phyloP scores from a whole-genome alignment of 345 rosid genomes.

The Isatis tinctoria region DNA sequence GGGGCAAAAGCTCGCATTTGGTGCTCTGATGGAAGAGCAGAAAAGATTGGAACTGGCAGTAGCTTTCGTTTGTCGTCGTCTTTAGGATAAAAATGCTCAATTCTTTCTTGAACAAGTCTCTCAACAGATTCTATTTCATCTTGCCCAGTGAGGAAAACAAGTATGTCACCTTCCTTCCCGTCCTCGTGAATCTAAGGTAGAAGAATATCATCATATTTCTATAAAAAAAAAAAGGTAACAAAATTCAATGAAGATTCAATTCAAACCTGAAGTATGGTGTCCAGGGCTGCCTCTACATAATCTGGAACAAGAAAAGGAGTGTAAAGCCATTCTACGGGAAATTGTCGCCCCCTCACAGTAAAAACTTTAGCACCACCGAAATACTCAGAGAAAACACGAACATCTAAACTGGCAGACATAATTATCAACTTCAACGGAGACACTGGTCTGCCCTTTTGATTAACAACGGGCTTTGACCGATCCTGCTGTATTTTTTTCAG shows the following conservation, averaged over 20 bases:
- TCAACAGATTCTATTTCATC: constrained; percentile 93
- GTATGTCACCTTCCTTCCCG: constrained; percentile 81
- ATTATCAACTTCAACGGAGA: constrained; percentile 74
- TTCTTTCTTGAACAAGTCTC: constrained; percentile 59
- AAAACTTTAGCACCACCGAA: constrained; percentile 85
- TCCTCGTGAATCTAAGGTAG: too few relatives aligned
- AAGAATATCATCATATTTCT: too few relatives aligned
- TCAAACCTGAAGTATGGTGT: constrained; percentile 90
- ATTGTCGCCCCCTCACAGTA: constrained; percentile 78
- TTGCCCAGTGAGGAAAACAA: constrained; percentile 94
- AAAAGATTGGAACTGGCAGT: constrained; percentile 58
- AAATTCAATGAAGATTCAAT: too few relatives aligned
- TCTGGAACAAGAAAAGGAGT: constrained; percentile 63
- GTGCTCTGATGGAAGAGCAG: constrained; percentile 91
- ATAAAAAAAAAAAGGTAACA: too few relatives aligned
- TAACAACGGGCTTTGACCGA: constrained; percentile 47
- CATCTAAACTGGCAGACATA: constrained; percentile 99
- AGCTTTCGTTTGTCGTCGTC: constrained; percentile 59
- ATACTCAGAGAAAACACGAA: constrained; percentile 75
- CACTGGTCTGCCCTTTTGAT: constrained; percentile 39
- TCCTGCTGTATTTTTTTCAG: constrained; percentile 66
- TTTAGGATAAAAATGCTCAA: constrained; percentile 49
- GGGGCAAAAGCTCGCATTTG: constrained; percentile 76
- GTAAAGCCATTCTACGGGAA: constrained; percentile 71
- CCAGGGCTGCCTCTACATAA: constrained; percentile 72